phyloP scores from a whole-genome alignment of 2,329 filamentous ascomycete genomes.

The Penicillium sp. region DNA sequence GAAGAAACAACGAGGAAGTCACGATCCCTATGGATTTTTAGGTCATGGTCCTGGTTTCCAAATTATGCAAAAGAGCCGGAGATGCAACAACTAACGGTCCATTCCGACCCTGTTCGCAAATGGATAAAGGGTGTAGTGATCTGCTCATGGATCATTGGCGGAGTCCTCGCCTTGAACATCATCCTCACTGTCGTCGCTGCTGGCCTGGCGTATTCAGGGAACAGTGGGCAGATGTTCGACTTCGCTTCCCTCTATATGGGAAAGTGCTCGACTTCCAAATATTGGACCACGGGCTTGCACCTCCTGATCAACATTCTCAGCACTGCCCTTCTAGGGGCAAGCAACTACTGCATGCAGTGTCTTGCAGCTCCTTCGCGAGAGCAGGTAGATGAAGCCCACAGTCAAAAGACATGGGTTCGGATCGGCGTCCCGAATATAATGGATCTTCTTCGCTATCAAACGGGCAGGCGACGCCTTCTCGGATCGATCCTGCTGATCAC shows the following conservation, averaged over 20 bases:
- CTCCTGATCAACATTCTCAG: conserved; percentile 2
- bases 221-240: not conserved
- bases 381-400: not conserved
- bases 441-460: conserved; percentile 20
- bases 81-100: not conserved
- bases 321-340: not conserved
- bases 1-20: not conserved
- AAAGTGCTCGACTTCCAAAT: not conserved
- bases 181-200: not conserved
- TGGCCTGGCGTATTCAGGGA: not conserved
- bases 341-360: conserved; percentile 4
- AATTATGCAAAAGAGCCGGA: not conserved
- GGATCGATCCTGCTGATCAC: not conserved
- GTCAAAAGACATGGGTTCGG: not conserved
- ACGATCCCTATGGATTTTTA: not conserved
- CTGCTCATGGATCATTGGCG: not conserved
- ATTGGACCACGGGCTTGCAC: not conserved
- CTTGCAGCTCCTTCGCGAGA: not conserved
- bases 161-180: not conserved
- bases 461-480: not conserved
- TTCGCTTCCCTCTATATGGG: not conserved
- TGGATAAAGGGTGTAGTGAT: not conserved
- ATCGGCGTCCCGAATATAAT: conserved; percentile 1
- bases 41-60: not conserved
- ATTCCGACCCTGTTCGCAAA: not conserved